Percentiles rank a stretch among this genome's conserved stretches.
These are phyloP conservation scores for Leishmania braziliensis DNA, from an alignment of 208 protist species.

Conservation along the genomic window DNA sequence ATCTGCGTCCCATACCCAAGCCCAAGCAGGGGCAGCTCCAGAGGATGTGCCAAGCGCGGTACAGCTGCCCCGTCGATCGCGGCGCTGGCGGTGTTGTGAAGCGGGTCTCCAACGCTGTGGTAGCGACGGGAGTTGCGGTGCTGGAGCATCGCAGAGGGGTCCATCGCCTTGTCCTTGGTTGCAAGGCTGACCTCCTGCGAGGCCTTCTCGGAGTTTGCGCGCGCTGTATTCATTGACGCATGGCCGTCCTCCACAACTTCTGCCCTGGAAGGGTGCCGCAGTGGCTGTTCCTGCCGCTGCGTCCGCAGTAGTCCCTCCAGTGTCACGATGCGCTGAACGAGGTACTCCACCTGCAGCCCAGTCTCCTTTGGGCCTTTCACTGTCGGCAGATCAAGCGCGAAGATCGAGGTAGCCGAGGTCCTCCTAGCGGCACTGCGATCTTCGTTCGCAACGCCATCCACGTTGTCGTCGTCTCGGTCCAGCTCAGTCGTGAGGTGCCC, in stretches of 20 bases:
- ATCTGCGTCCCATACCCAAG: conserved; percentile 38
- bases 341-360: conserved; percentile 67
- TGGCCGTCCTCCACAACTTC: not conserved
- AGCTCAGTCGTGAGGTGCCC: conserved; percentile 13
- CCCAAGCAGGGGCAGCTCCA: conserved; percentile 49
- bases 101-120: conserved; percentile 4
- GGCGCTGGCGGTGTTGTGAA: not conserved
- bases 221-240: not conserved
- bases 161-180: not conserved
- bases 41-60: conserved; percentile 2
- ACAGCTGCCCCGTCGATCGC: not conserved
- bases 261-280: not conserved
- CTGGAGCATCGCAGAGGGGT: not conserved
- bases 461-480: conserved; percentile 3
- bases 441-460: not conserved
- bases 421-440: not conserved
- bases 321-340: conserved; percentile 56
- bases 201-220: not conserved
- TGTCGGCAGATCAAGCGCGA: not conserved
- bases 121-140: conserved; percentile 13
- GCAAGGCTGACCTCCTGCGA: not conserved
- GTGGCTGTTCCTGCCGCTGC: conserved; percentile 7
- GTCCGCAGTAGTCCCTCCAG: conserved; percentile 37
- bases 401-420: not conserved
- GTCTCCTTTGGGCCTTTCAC: conserved; percentile 57